phyloP scores from a whole-genome alignment of 306 rosid species.

The Prunus fruticosa region DNA sequence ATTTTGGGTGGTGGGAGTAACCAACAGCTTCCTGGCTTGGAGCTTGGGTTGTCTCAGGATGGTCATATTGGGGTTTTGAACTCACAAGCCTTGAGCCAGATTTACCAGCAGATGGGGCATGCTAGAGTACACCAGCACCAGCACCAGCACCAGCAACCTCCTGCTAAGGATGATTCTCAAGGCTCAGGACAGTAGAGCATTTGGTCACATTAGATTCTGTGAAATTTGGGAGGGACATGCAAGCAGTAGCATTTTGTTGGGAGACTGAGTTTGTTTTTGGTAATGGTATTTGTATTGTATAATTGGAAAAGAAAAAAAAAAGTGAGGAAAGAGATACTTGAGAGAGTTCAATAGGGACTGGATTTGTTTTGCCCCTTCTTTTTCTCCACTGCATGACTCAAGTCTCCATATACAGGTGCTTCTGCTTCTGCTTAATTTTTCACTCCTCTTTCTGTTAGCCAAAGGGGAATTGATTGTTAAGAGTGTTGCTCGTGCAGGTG shows the following conservation, averaged over 20 bases:
- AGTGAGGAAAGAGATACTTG: slow-evolving; percentile 40
- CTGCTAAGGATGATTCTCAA: slow-evolving; percentile 91
- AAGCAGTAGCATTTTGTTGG: slow-evolving; percentile 40
- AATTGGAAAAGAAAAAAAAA: slow-evolving; percentile 34
- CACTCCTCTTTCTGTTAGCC: neutral
- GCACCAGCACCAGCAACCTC: slow-evolving; percentile 38
- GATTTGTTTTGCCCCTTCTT: slow-evolving; percentile 60
- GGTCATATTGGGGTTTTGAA: slow-evolving; percentile 87
- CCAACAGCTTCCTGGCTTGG: slow-evolving; percentile 83
- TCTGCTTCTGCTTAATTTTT: neutral
- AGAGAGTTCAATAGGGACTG: slow-evolving; percentile 55
- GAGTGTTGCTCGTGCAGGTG: slow-evolving; percentile 62
- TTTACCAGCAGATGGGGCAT: slow-evolving; percentile 96
- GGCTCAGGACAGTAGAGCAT: slow-evolving; percentile 63
- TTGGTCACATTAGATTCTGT: slow-evolving; percentile 12
- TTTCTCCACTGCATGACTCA: slow-evolving; percentile 54
- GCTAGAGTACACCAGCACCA: slow-evolving; percentile 62
- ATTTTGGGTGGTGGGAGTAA: slow-evolving; percentile 72
- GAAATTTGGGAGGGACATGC: slow-evolving; percentile 22
- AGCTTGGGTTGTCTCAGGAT: slow-evolving; percentile 88
- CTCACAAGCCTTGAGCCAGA: slow-evolving; percentile 77
- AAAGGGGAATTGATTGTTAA: slow-evolving; percentile 18
- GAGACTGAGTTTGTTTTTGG: slow-evolving; percentile 41
- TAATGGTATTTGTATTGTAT: slow-evolving; percentile 50
- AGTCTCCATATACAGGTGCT: slow-evolving; percentile 65